These are phyloP conservation scores for Nakazawaea anatomiae DNA, from an alignment of 805 yeast species.

Conservation along the genomic window DNA sequence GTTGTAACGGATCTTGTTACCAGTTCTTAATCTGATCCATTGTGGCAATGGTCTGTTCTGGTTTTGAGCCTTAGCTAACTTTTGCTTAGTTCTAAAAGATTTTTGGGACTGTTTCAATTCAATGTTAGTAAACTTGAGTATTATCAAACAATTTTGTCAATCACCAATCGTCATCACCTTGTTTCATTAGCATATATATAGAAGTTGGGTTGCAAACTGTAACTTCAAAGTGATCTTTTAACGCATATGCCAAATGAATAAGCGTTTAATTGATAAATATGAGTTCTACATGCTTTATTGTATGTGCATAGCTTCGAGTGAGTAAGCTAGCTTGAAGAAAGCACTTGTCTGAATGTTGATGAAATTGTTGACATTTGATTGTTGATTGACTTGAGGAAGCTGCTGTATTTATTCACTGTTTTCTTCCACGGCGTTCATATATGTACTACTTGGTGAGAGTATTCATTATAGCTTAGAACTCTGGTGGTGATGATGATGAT, in stretches of 20 bases:
- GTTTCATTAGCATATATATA: background rate
- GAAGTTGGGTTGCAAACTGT: background rate
- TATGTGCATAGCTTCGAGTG: too few species aligned
- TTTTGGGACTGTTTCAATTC: constrained; percentile 66
- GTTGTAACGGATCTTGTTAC: constrained; percentile 96
- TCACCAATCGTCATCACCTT: too few species aligned
- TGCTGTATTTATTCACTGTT: background rate
- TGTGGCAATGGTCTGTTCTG: constrained; percentile 99
- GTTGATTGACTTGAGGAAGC: too few species aligned
- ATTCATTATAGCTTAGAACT: background rate
- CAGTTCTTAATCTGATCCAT: constrained; percentile 98
- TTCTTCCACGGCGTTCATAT: background rate
- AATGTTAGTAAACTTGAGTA: background rate
- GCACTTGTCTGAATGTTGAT: too few species aligned
- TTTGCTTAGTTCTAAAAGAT: constrained; percentile 95
- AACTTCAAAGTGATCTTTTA: too few species aligned
- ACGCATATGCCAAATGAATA: too few species aligned
- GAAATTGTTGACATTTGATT: too few species aligned
- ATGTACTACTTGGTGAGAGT: too few species aligned
- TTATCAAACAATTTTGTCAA: too few species aligned
- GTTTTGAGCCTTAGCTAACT: constrained; percentile 97
- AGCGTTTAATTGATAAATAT: too few species aligned
- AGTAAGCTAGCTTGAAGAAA: too few species aligned
- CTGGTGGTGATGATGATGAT: background rate
- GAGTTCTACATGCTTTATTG: too few species aligned